Percentiles rank a stretch among this genome's conserved stretches.
Conservation (phyloP, 1,139 yeast species). For the Ogataea hybrid region DNA sequence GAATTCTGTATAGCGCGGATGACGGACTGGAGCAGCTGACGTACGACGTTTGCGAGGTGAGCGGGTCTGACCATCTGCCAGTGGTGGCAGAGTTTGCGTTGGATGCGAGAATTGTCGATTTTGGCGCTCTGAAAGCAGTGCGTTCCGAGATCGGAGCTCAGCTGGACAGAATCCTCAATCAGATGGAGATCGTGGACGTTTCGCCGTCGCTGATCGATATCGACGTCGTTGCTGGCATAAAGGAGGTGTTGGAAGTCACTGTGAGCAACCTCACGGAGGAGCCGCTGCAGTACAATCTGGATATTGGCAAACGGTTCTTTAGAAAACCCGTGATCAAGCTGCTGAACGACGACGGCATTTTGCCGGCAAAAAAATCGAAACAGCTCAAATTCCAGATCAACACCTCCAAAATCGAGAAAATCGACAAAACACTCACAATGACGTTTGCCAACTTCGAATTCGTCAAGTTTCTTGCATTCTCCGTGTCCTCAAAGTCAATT, state of each 20-base stretch:
- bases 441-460: conserved; percentile 17
- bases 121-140: conserved; percentile 15
- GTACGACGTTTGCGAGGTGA: conserved; percentile 40
- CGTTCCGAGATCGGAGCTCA: conserved; percentile 15
- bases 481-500: conserved; percentile 13
- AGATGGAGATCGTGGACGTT: conserved; percentile 19
- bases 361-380: conserved; percentile 13
- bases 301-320: conserved; percentile 14
- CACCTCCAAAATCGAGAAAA: conserved; percentile 18
- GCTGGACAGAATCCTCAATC: conserved; percentile 23
- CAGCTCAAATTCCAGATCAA: conserved; percentile 10
- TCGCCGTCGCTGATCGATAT: conserved; percentile 7
- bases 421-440: conserved; percentile 19
- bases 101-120: conserved; percentile 48
- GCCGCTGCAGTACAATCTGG: conserved; percentile 14
- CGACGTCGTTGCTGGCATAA: conserved; percentile 16
- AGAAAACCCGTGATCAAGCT: conserved; percentile 12
- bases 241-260: conserved; percentile 12
- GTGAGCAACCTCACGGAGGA: conserved; percentile 22
- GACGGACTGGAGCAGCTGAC: conserved; percentile 39
- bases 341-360: conserved; percentile 5
- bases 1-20: conserved; percentile 48
- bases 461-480: conserved; percentile 13
- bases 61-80: conserved; percentile 74
- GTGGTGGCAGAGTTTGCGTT: conserved; percentile 54